Evolutionary conservation across 257 asterid species (phyloP).

Genomic region (Cordia subcordata): DNA sequence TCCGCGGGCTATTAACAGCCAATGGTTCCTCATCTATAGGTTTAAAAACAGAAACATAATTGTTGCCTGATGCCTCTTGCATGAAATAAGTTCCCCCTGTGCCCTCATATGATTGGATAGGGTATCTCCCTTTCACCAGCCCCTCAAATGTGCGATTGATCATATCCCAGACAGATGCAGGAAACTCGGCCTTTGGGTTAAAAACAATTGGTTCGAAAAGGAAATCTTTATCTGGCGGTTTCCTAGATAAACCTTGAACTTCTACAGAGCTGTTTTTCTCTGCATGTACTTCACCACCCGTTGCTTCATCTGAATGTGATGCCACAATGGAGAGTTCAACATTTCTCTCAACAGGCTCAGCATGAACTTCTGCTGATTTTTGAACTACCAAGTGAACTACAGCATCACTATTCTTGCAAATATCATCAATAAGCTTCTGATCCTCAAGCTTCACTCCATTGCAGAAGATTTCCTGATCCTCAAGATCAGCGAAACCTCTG

Average conservation of each 20-base stretch:
- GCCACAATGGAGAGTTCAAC: conserved; percentile 59
- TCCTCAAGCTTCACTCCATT: conserved; percentile 69
- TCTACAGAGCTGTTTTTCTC: conserved; percentile 8
- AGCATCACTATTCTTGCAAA: conserved; percentile 37
- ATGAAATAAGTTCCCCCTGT: conserved; percentile 71
- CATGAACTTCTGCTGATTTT: conserved; percentile 44
- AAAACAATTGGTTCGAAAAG: conserved; percentile 44
- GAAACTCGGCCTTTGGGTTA: conserved; percentile 35
- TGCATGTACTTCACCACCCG: conserved; percentile 5
- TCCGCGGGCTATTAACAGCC: conserved; percentile 65
- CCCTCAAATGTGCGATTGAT: conserved; percentile 47
- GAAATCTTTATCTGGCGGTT: conserved; percentile 18
- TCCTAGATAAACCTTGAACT: conserved; percentile 13
- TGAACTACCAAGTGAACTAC: conserved; percentile 62
- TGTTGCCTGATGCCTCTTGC: conserved; percentile 56
- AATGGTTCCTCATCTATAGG: conserved; percentile 77
- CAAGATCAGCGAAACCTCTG: conserved; percentile 33
- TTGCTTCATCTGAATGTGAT: conserved; percentile 20
- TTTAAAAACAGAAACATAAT: conserved; percentile 55
- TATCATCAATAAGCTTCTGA: conserved; percentile 44
- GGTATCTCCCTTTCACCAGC: conserved; percentile 42
- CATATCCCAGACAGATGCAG: conserved; percentile 40
- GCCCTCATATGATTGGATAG: conserved; percentile 64
- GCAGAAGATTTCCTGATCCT: conserved; percentile 50
- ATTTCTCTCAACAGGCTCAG: conserved; percentile 42